Evolutionary conservation across 192 early-diverging fungal genomes (phyloP), one percentile per base, ranked within the genome.

Genomic region (Oehlia diaphana): DNA sequence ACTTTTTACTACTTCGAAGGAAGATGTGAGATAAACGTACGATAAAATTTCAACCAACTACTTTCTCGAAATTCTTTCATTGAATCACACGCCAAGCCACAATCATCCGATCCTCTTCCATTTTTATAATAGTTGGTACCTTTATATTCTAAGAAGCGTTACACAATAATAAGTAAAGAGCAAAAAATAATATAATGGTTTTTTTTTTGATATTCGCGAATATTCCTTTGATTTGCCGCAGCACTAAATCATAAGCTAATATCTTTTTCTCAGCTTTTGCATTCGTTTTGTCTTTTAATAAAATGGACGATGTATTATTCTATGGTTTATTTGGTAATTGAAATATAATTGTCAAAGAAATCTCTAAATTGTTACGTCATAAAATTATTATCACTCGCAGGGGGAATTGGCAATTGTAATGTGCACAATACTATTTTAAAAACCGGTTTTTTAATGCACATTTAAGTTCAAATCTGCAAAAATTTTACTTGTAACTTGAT

Each of bases 121-220:
- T 19, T 19, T 58, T 58, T 58, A 19, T 58, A 19, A 16, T 16
- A 13, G 49, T 50, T 14, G 49, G 49, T 50, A 50, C 10, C 53
- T 58, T 58, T 19, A 58, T 58, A 19, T 58, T 58, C 53, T 19
- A 19, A 58, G 19, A 58, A 58, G 53, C 53, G 53, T 5, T 58
- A 58, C 53, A 58, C 53, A 58, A 19, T 58, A 21, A 58, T 58
- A 58, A 58, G 53, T 16, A 58, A 58, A 58, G 53, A 58, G 19
- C 4, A 58, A 19, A 58, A 19, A 58, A 10, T 14, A 50, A 44
- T 70, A 26, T 47, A 73, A 26, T 62, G 37, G 5, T 26, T 61
- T 74, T 82, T 50, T 50, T 50, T 50, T 50, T 58, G 13, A 19
- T 4, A 58, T 58, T 58, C 53, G 53, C 53, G 53, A 58, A 58